A percentile compares a stretch with the other conserved stretches of the same genome.
Evolutionary conservation across 1,284 basidiomycete species (phyloP).

Genomic region (Pisolithus thermaeus): DNA sequence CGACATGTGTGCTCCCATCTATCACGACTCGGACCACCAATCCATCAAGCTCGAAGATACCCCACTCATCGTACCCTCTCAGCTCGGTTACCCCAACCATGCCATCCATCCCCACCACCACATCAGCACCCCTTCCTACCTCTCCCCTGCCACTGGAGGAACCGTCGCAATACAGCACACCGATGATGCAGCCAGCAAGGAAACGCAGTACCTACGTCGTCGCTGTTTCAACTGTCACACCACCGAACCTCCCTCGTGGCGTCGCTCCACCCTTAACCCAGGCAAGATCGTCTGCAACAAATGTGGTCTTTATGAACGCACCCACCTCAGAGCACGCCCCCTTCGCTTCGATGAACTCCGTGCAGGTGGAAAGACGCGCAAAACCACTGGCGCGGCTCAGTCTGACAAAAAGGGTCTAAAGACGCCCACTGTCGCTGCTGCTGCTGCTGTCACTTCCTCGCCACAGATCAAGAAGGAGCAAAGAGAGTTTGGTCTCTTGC

Average conservation of each 20-base stretch:
- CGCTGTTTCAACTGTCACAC: conserved; percentile 86
- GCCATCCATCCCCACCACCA: conserved; percentile 18
- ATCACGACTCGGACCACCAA: conserved; percentile 21
- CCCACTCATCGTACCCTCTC: conserved; percentile 57
- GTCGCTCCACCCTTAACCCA: conserved; percentile 76
- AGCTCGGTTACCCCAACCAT: conserved; percentile 32
- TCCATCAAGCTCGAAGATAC: conserved; percentile 62
- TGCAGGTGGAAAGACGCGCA: conserved; percentile 74
- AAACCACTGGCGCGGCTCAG: conserved; percentile 40
- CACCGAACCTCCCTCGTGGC: conserved; percentile 81
- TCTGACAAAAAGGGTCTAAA: conserved; percentile 36
- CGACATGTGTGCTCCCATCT: conserved; percentile 23
- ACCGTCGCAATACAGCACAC: conserved; percentile 75
- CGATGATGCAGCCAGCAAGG: conserved; percentile 80
- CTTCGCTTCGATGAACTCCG: conserved; percentile 79
- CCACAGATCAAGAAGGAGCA: conserved; percentile 61
- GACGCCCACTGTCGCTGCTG: not conserved
- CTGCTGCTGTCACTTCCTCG: conserved; percentile 12
- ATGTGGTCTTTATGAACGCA: conserved; percentile 81
- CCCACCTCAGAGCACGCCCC: conserved; percentile 72
- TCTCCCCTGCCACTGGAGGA: conserved; percentile 26
- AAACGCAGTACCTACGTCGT: conserved; percentile 78
- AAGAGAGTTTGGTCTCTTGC: conserved; percentile 43
- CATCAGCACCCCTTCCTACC: conserved; percentile 17
- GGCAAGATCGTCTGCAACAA: conserved; percentile 90